Evolutionary conservation across 257 asterid species (phyloP).

Genomic region (Ocimum tenuiflorum): DNA sequence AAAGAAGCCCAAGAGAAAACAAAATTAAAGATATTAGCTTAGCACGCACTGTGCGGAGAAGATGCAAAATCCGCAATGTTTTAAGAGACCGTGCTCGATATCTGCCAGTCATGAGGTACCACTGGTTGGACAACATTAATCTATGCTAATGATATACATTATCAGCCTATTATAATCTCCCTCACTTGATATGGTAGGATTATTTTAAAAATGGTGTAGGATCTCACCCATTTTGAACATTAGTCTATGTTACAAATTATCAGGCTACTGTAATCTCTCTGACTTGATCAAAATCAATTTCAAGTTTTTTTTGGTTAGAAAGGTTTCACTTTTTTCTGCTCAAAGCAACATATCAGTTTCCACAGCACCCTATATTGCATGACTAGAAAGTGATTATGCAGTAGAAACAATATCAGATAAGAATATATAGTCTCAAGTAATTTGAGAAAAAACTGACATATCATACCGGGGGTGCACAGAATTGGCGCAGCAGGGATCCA

Average conservation of each 20-base stretch:
- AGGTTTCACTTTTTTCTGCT: neutral
- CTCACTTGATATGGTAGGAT: neutral
- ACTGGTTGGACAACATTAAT: no score
- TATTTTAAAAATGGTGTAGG: neutral
- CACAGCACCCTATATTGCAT: neutral
- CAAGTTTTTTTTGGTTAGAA: neutral
- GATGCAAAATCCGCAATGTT: neutral
- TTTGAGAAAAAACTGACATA: neutral
- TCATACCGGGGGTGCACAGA: constrained; percentile 28
- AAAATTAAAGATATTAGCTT: neutral
- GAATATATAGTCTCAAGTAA: neutral
- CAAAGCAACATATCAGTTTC: neutral
- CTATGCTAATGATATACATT: neutral
- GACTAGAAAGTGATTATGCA: neutral
- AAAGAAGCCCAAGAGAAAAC: neutral
- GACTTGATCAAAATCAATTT: neutral
- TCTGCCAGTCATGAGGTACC: no score
- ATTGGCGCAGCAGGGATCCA: constrained; percentile 28
- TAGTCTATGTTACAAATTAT: neutral
- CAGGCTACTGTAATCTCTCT: neutral
- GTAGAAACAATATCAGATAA: no score
- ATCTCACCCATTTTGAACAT: no score
- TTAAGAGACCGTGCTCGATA: no score
- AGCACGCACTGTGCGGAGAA: neutral
- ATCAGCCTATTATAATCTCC: neutral